A percentile compares a stretch with the other conserved stretches of the same genome.
Conservation (phyloP, 257 asterid genomes). For the Galeopsis tetrahit region DNA sequence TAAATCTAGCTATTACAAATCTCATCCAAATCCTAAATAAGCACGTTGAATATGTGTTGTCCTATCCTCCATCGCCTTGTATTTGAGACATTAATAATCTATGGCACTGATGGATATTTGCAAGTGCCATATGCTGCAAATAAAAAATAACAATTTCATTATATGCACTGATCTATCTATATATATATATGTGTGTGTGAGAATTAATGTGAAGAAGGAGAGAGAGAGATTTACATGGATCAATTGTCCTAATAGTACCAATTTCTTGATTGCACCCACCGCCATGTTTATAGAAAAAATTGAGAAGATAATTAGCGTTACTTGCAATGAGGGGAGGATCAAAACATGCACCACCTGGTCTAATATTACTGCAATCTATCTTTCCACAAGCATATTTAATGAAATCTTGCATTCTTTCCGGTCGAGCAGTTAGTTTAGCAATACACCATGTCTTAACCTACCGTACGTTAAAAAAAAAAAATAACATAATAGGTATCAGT, state of each 20-base stretch:
- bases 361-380: background rate
- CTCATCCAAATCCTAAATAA: too few species aligned
- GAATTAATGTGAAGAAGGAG: background rate
- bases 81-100: background rate
- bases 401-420: background rate
- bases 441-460: conserved; percentile 15
- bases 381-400: background rate
- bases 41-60: too few species aligned
- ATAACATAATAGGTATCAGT: background rate
- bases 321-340: conserved; percentile 5
- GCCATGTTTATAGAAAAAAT: background rate
- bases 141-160: background rate
- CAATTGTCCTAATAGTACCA: background rate
- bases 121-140: conserved; percentile 9
- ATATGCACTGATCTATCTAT: background rate
- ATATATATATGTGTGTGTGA: too few species aligned
- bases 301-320: conserved; percentile 6
- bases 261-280: background rate
- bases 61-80: background rate
- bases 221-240: conserved; percentile 8
- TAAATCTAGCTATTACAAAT: too few species aligned
- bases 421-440: background rate
- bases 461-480: too few species aligned
- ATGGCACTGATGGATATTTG: background rate
- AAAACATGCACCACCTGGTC: conserved; percentile 8